These are phyloP conservation scores for Orbilia quercus DNA, from an alignment of 2,329 filamentous ascomycete species.

Conservation along the genomic window DNA sequence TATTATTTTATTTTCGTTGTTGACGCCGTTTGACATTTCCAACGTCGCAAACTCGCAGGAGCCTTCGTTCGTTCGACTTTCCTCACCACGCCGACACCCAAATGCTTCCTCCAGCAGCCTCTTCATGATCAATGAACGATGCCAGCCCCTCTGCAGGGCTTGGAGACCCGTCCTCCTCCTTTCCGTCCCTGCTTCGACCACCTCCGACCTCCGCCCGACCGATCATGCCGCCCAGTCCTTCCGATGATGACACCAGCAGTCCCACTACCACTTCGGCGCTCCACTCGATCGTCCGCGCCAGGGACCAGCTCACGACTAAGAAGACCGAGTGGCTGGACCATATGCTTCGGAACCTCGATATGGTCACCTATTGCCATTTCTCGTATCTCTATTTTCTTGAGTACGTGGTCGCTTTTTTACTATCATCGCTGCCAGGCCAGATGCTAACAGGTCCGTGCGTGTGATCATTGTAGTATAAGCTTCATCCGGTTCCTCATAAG, in stretches of 20 bases:
- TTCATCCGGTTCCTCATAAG: slow-evolving; percentile 73
- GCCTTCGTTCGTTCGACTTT: too few relatives aligned
- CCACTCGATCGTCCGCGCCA: slow-evolving; percentile 50
- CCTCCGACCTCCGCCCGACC: slow-evolving; percentile 33
- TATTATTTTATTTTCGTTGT: neutral
- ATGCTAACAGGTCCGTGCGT: neutral
- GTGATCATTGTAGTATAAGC: slow-evolving; percentile 69
- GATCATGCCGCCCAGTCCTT: slow-evolving; percentile 37
- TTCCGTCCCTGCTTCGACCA: slow-evolving; percentile 33
- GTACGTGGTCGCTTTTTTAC: slow-evolving; percentile 64
- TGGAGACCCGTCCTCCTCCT: slow-evolving; percentile 55
- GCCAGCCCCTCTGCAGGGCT: slow-evolving; percentile 56
- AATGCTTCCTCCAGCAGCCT: slow-evolving; percentile 32
- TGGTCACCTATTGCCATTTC: slow-evolving; percentile 73
- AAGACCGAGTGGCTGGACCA: slow-evolving; percentile 69
- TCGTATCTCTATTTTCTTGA: slow-evolving; percentile 77
- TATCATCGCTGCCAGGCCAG: neutral
- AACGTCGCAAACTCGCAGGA: slow-evolving; percentile 13
- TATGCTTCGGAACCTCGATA: slow-evolving; percentile 72
- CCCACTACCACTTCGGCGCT: slow-evolving; percentile 27
- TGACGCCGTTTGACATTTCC: neutral
- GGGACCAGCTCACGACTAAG: slow-evolving; percentile 66
- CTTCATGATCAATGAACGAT: slow-evolving; percentile 57
- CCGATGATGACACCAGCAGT: slow-evolving; percentile 39
- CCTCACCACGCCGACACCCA: slow-evolving; percentile 2